Evolutionary conservation across 768 basidiomycete genomes (phyloP).

Genomic region (Russula dissimulans): DNA sequence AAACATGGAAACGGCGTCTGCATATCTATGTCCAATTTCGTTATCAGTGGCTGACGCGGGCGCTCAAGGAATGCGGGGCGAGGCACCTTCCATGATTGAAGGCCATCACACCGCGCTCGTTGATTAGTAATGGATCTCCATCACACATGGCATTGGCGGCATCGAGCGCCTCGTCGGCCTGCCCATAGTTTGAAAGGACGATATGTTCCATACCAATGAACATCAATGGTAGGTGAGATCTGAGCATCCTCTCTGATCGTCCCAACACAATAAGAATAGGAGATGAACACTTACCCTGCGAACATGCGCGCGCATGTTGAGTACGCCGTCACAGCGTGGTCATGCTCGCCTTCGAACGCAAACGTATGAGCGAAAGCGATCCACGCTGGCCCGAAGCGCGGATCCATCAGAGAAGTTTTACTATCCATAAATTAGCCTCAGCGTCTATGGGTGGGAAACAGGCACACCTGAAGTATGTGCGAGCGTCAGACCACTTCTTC

Average conservation of each 20-base stretch:
- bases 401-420: constrained; percentile 95
- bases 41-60: neutral
- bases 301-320: constrained; percentile 95
- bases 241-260: constrained; percentile 25
- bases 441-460: neutral
- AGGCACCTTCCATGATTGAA: constrained; percentile 78
- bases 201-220: constrained; percentile 99
- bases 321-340: constrained; percentile 96
- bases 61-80: neutral
- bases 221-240: constrained; percentile 90
- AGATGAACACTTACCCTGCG: constrained; percentile 59
- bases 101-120: constrained; percentile 90
- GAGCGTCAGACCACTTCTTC: constrained; percentile 81
- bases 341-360: constrained; percentile 95
- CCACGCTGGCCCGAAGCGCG: constrained; percentile 94
- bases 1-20: constrained; percentile 62
- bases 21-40: constrained; percentile 43
- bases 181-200: constrained; percentile 65
- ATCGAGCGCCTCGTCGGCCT: constrained; percentile 83
- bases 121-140: constrained; percentile 80
- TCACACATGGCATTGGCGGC: constrained; percentile 77
- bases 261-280: neutral
- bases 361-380: constrained; percentile 97
- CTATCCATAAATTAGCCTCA: constrained; percentile 31
- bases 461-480: constrained; percentile 86